Evolutionary conservation across 345 rosid species (phyloP), one percentile per base, ranked within the genome.

Genomic region (Orychophragmus violaceus): DNA sequence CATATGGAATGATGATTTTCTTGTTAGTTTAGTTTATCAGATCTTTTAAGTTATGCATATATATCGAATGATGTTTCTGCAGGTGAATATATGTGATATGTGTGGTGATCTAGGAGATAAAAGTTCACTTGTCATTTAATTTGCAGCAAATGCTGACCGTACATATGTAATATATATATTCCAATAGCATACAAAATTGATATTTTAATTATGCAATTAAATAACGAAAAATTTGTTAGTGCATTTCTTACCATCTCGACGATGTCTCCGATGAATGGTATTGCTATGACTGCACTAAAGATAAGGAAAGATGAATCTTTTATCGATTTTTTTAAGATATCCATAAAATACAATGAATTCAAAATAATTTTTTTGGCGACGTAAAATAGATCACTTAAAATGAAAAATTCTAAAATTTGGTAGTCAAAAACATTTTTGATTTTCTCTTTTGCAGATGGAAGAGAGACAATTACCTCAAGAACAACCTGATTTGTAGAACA

Each of bases 51-150:
- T n/a, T n/a, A n/a, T n/a, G n/a, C n/a, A n/a, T n/a, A n/a, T n/a
- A 8, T 3, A 18, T 35, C 12, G 13, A 32, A 33, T 68, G 25
- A 39, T 69, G 5, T 14, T n/a, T 59, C 28, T 21, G 8, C 83
- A 88, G 95, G 81, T 85, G 33, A 76, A 59, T 72, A 68, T 84
- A 45, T 88, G 95, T 64, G 89, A 85, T 77, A 79, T 72, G 21
- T 85, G 89, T 36, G 95, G 95, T 53, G 85, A 85, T 78, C 42
- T 52, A 27, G 95, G 95, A 23, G 65, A 70, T 37, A 80, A 82
- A 65, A 30, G 76, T 16, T 50, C 32, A 64, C 89, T 88, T 78
- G 86, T 81, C 61, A 66, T 72, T n/a, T n/a, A n/a, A n/a, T n/a
- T 42, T 85, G 89, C 57, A 70, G 77, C 72, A 62, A 53, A 22